These are phyloP conservation scores for Macrotyloma uniflorum DNA, from an alignment of 306 rosid genomes.

Conservation along the genomic window DNA sequence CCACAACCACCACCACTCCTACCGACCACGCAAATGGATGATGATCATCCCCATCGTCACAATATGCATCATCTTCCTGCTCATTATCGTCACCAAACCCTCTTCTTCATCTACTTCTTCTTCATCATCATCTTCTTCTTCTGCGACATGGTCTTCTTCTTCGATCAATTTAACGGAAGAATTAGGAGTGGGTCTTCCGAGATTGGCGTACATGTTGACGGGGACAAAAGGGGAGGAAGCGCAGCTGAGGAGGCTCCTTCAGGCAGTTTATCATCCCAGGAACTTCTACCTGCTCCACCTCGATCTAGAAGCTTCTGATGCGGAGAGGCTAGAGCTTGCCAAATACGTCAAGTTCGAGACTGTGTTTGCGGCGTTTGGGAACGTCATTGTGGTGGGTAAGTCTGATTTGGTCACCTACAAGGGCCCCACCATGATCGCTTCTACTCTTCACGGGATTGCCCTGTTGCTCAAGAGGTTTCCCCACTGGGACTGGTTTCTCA, in stretches of 20 bases:
- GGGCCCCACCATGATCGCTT: slow-evolving; percentile 82
- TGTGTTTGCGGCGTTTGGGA: slow-evolving; percentile 57
- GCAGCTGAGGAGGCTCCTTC: slow-evolving; percentile 66
- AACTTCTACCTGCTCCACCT: slow-evolving; percentile 82
- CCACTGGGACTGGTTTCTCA: slow-evolving; percentile 95
- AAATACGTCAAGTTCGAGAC: slow-evolving; percentile 62
- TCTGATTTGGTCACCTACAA: slow-evolving; percentile 75
- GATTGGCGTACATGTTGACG: slow-evolving; percentile 70
- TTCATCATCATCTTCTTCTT: slow-evolving; percentile 24
- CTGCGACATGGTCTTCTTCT: slow-evolving; percentile 28
- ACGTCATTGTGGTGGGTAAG: slow-evolving; percentile 82
- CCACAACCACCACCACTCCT: slow-evolving; percentile 36
- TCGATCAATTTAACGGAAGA: slow-evolving; percentile 40
- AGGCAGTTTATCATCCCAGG: slow-evolving; percentile 82
- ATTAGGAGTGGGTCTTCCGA: slow-evolving; percentile 39
- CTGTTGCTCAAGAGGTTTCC: slow-evolving; percentile 61
- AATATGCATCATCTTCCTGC: slow-evolving; percentile 42
- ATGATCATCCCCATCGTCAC: slow-evolving; percentile 39
- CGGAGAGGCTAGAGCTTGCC: slow-evolving; percentile 77
- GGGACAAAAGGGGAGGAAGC: slow-evolving; percentile 71
- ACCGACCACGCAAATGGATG: slow-evolving; percentile 54
- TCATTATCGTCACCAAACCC: slow-evolving; percentile 43
- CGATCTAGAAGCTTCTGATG: slow-evolving; percentile 84
- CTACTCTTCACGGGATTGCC: slow-evolving; percentile 75
- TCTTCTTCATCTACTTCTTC: slow-evolving; percentile 40